Evolutionary conservation across 176 grass and related monocot genomes (phyloP), one percentile per base, ranked within the genome.

Genomic region (Dactylis glomerata): DNA sequence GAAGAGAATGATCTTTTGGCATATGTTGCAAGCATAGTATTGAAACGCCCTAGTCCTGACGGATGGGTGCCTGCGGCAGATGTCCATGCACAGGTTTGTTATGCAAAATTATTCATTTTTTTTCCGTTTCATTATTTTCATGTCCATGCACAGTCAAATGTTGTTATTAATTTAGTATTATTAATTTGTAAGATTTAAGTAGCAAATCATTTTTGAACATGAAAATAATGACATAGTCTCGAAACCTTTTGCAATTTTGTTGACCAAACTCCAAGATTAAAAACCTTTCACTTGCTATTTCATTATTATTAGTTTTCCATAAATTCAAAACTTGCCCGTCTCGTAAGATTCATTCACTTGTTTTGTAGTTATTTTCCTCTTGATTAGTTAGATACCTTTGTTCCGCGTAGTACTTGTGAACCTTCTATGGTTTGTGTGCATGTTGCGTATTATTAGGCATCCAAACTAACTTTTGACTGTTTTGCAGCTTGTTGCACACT

Each of bases 41-140:
- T 79, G 57, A 73, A 82, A 41, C 31, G 84, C 13, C 91, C 75
- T 79, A 66, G 70, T 23, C 56, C 74, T 51, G 75, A 68, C 52
- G 61, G 87, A 67, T 89, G 88, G 87, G 54, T 92, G 62, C 79
- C 82, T 69, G 85, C 89, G 63, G 75, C 32, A 52, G 78, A 70
- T 84, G 85, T 97, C 40, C 94, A 92, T 81, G 70, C 62, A 49
- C 56, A 97, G 89, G 91, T 93, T 88, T 71, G 81, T 89, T 70
- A 58, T 68, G 11, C 34, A 78, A 78, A 47, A 89, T 44, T 55
- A 66, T 33, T 52, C 30, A 40, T 81, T 78, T 57, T 24, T 83
- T 6, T 55, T 19, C 52, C 22, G 52, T 55, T 55, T n/a, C 52
- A n/a, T n/a, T n/a, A n/a, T n/a, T n/a, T n/a, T n/a, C n/a, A n/a